phyloP scores from a whole-genome alignment of 2,329 filamentous ascomycete genomes.

The Xylaria sp. region DNA sequence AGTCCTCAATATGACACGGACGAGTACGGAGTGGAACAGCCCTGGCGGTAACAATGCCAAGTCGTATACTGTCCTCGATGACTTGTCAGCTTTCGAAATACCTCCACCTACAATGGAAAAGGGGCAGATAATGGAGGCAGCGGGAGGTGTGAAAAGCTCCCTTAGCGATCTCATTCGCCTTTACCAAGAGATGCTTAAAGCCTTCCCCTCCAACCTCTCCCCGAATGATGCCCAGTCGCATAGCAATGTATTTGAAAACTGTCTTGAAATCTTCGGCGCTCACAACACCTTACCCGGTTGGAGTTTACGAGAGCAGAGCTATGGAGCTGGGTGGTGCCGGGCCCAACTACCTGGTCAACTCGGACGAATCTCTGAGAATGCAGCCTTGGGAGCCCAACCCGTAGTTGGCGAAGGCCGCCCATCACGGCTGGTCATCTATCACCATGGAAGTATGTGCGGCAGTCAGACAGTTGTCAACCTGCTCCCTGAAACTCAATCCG shows the following conservation, averaged over 20 bases:
- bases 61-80: not conserved
- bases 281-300: not conserved
- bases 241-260: conserved; percentile 5
- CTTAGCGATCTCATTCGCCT: not conserved
- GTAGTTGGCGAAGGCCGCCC: not conserved
- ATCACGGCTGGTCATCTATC: not conserved
- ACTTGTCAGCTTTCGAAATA: conserved; percentile 1
- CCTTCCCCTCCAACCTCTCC: not conserved
- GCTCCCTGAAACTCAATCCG: not conserved
- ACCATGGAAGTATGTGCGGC: not conserved
- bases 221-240: not conserved
- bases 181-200: conserved; percentile 8
- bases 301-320: not conserved
- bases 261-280: not conserved
- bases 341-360: not conserved
- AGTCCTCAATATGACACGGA: no score
- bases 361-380: not conserved
- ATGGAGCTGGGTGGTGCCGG: conserved; percentile 4
- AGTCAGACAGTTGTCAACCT: not conserved
- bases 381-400: not conserved
- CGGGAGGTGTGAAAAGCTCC: conserved; percentile 1
- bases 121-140: conserved; percentile 13
- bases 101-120: conserved; percentile 4
- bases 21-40: no score
- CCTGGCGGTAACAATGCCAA: no score